These are phyloP conservation scores for Brassica nigra DNA, from an alignment of 345 rosid genomes.

Conservation along the genomic window DNA sequence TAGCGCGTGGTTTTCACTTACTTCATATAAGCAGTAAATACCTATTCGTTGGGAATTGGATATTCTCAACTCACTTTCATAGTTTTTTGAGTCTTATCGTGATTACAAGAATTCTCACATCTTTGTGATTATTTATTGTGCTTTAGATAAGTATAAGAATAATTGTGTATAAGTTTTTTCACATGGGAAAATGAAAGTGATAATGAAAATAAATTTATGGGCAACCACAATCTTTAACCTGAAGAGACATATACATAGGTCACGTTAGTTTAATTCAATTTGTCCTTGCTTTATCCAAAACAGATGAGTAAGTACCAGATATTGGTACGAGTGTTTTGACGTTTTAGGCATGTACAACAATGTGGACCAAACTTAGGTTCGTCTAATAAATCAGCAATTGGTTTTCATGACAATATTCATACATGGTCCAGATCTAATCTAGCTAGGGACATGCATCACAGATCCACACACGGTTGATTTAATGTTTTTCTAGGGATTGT, in stretches of 20 bases:
- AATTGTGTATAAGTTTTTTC: neutral
- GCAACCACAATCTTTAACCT: neutral
- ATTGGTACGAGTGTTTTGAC: conserved; percentile 34
- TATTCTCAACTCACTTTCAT: conserved; percentile 21
- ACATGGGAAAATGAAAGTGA: conserved; percentile 4
- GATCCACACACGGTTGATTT: neutral
- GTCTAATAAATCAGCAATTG: conserved; percentile 7
- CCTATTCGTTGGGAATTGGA: conserved; percentile 24
- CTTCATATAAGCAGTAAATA: conserved; percentile 4
- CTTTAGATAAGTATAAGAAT: neutral
- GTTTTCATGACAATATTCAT: conserved; percentile 2
- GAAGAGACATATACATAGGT: conserved; percentile 5
- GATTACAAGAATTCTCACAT: conserved; percentile 16
- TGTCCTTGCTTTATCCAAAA: conserved; percentile 8
- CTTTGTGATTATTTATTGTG: neutral
- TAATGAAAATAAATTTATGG: neutral
- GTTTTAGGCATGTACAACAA: neutral
- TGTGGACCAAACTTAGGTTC: conserved; percentile 27
- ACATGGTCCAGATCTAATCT: conserved; percentile 10
- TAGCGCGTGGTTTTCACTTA: conserved; percentile 16
- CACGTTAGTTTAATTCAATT: conserved; percentile 19
- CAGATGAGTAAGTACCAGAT: conserved; percentile 21
- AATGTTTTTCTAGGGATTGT: conserved; percentile 22
- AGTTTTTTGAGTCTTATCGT: conserved; percentile 2
- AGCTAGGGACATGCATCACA: conserved; percentile 24